Evolutionary conservation across 1,284 basidiomycete species (phyloP).

Genomic region (Irpex sp.): DNA sequence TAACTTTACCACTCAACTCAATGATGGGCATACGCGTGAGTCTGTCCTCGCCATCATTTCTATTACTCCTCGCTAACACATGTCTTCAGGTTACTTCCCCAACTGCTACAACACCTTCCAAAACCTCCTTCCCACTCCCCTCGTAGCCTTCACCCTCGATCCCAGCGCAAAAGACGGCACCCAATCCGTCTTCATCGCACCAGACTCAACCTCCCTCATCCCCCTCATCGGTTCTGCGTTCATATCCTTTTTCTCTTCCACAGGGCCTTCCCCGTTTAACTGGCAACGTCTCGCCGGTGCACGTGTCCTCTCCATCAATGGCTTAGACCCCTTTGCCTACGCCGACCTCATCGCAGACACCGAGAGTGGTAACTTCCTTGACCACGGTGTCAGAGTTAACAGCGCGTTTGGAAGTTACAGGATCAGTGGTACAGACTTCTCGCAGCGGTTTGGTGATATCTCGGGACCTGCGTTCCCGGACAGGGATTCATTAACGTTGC

Average conservation of each 20-base stretch:
- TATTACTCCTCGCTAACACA: background rate
- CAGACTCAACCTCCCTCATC: constrained; percentile 49
- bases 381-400: constrained; percentile 59
- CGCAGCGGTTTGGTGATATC: constrained; percentile 56
- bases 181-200: constrained; percentile 50
- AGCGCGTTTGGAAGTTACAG: constrained; percentile 58
- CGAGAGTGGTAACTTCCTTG: constrained; percentile 56
- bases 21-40: constrained; percentile 62
- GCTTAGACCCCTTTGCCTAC: constrained; percentile 48
- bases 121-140: constrained; percentile 53
- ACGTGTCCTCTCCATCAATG: constrained; percentile 49
- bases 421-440: constrained; percentile 39
- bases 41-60: background rate
- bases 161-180: constrained; percentile 43
- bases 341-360: constrained; percentile 51
- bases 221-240: constrained; percentile 39
- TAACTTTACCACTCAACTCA: constrained; percentile 49
- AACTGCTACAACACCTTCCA: constrained; percentile 53
- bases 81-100: constrained; percentile 46
- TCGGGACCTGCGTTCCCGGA: constrained; percentile 49
- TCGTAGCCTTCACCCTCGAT: constrained; percentile 48
- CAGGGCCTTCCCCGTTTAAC: constrained; percentile 36
- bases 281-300: constrained; percentile 58
- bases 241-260: constrained; percentile 43
- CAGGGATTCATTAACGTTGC: constrained; percentile 36